Evolutionary conservation across 1,139 yeast genomes (phyloP).

Genomic region (Suhomyces anneliseae): DNA sequence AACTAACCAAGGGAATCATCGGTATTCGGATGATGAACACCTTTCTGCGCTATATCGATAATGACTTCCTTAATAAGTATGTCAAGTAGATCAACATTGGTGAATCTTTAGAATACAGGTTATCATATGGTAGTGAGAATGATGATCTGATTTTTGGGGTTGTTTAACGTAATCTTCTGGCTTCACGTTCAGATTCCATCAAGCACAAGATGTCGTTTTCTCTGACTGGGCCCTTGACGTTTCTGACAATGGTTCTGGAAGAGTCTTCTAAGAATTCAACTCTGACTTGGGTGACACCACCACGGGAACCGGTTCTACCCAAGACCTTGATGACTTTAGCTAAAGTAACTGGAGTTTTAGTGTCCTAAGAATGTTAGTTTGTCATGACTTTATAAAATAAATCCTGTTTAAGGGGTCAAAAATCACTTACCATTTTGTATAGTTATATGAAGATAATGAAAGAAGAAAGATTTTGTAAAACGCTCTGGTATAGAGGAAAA

Average conservation of each 20-base stretch:
- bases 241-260: conserved; percentile 98
- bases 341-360: conserved; percentile 96
- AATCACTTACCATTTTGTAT: conserved; percentile 11
- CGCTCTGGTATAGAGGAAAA: conserved; percentile 6
- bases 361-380: conserved; percentile 49
- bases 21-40: conserved; percentile 2
- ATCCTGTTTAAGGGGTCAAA: neutral
- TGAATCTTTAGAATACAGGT: conserved; percentile 10
- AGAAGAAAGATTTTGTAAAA: conserved; percentile 9
- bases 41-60: conserved; percentile 7
- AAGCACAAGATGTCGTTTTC: conserved; percentile 98
- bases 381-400: neutral
- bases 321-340: conserved; percentile 99
- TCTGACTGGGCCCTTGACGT: conserved; percentile 99
- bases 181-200: conserved; percentile 99
- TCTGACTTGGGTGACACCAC: conserved; percentile 99
- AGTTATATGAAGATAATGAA: conserved; percentile 9
- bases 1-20: conserved; percentile 6
- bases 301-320: conserved; percentile 99
- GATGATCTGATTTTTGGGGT: conserved; percentile 7
- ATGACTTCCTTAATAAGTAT: conserved; percentile 6
- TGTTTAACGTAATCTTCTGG: conserved; percentile 64
- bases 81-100: conserved; percentile 10
- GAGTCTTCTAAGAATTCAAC: conserved; percentile 99
- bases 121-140: conserved; percentile 9